These are phyloP conservation scores for Plasmodium gaboni DNA, from an alignment of 169 alveolate species.

Conservation along the genomic window DNA sequence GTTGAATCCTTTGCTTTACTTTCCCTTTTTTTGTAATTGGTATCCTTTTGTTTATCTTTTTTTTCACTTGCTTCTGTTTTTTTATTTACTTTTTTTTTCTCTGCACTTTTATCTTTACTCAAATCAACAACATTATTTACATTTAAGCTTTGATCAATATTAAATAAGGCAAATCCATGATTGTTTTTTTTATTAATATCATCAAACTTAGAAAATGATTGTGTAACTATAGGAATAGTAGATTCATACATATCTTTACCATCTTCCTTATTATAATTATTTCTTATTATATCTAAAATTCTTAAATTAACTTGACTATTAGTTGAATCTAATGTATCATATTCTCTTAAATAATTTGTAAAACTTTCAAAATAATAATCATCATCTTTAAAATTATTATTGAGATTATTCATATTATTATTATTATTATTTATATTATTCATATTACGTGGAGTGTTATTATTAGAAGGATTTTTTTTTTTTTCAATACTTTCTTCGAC, in stretches of 20 bases:
- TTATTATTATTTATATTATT: too few relatives aligned
- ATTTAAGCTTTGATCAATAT: not conserved
- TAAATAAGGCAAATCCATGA: not conserved
- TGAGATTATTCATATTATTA: not conserved
- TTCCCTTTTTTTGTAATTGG: not conserved
- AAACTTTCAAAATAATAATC: not conserved
- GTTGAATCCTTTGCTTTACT: not conserved
- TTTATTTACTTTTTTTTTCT: constrained; percentile 25
- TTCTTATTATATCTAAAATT: constrained; percentile 29
- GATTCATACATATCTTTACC: not conserved
- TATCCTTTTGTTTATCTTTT: not conserved
- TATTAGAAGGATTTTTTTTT: too few relatives aligned
- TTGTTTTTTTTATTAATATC: not conserved
- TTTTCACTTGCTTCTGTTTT: not conserved
- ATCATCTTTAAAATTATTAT: constrained; percentile 1
- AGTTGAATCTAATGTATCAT: constrained; percentile 6
- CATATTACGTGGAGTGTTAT: too few relatives aligned
- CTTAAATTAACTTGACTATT: constrained; percentile 18
- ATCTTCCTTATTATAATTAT: constrained; percentile 23
- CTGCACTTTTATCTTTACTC: not conserved
- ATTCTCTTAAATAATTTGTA: not conserved
- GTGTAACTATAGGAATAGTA: constrained; percentile 11
- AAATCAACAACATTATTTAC: not conserved
- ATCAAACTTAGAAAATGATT: not conserved
- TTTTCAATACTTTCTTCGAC: too few relatives aligned